Percentiles rank a stretch among this genome's conserved stretches.
Evolutionary conservation across 2,329 filamentous ascomycete species (phyloP).

Genomic region (Beauveria sp.): DNA sequence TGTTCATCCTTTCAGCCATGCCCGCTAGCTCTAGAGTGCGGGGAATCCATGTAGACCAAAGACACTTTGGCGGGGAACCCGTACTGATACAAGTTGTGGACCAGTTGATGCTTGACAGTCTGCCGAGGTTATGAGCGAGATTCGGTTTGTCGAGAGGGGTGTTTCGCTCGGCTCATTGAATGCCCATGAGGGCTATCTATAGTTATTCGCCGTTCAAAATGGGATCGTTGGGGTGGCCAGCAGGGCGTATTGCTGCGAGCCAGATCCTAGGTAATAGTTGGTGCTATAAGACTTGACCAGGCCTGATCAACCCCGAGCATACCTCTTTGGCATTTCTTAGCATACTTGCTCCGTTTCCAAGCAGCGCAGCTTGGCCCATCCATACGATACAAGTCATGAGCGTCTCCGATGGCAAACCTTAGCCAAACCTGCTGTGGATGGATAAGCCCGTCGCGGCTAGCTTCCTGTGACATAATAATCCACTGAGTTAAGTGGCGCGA

Average conservation of each 20-base stretch:
- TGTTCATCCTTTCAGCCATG: not conserved
- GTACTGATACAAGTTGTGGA: not conserved
- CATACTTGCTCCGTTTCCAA: not conserved
- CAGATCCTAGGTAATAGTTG: not conserved
- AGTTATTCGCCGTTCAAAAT: not conserved
- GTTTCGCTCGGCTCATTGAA: not conserved
- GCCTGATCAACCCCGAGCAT: not conserved
- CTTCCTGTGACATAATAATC: not conserved
- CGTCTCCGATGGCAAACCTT: not conserved
- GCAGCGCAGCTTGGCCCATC: not conserved
- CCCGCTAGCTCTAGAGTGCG: conserved; percentile 4
- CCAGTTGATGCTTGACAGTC: not conserved
- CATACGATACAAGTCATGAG: not conserved
- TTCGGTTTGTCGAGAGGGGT: not conserved
- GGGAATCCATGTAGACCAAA: conserved; percentile 1
- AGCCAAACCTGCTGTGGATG: not conserved
- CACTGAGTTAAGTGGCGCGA: not conserved
- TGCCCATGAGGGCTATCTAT: not conserved
- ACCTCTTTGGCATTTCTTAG: not conserved
- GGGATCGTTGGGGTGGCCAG: not conserved
- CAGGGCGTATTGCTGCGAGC: not conserved
- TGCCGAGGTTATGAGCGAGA: conserved; percentile 1
- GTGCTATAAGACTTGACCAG: not conserved
- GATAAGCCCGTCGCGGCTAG: not conserved
- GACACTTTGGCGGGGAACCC: not conserved